Base-by-base conservation (phyloP, 2,329 filamentous ascomycete genomes). In the Xylogone sp. region DNA sequence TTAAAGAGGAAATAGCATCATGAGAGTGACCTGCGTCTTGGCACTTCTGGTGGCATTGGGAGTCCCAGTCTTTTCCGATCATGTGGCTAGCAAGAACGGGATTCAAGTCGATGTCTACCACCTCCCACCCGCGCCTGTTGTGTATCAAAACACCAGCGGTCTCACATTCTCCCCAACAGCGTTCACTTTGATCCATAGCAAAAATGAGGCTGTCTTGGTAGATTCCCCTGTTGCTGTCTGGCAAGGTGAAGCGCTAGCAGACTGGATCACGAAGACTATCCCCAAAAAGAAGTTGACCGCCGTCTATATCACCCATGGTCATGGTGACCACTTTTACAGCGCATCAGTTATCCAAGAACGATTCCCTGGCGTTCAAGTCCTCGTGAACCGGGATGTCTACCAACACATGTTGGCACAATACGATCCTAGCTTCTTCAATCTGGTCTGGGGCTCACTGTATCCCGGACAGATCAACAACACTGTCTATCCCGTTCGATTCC, bases 251-350 rank as follows among this genome's bases (percentile, higher is more conserved):
- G 62, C 57, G 0, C 58, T 73, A 3, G 62, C 60, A 3, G 49
- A 60, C 12, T 75, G 70, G 70, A 69, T 74, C 52, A 59, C 68
- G n/a, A 50, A 50, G 0, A 65, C 62, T 2, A 59, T 65, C 2
- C 60, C 62, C 0, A 53, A 50, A 18, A 63, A 62, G 18, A 58
- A 56, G 2, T 58, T 74, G 0, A 54, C 53, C 3, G 65, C 66
- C 34, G 67, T 73, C 31, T 73, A 72, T 57, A 67, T 72, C 47
- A 74, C 71, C 0, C 70, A 73, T 45, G 68, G 68, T n/a, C 70
- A 74, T 46, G 70, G 63, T 16, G 70, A 73, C 55, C 71, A 75
- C 55, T 74, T 62, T 53, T 68, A 71, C 48, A 68, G 68, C 43
- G 50, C 67, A 12, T 51, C 64, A 0, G 45, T 59, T 6, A 50